These are phyloP conservation scores for Alternaria tenuissima DNA, from an alignment of 2,329 filamentous ascomycete species.

Conservation along the genomic window DNA sequence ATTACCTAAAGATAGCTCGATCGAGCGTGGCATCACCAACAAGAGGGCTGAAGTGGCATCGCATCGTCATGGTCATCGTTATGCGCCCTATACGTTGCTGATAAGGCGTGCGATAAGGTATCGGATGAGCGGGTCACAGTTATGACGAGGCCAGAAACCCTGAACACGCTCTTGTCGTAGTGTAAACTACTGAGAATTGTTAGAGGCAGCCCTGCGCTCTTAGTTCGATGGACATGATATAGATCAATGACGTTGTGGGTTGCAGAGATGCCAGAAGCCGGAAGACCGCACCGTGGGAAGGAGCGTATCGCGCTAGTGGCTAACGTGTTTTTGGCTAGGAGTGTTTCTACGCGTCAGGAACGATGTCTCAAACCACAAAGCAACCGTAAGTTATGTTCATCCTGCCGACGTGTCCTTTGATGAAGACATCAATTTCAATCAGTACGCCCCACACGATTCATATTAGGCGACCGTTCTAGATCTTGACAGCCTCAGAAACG, in stretches of 20 bases:
- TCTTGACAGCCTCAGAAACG: background rate
- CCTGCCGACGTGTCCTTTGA: background rate
- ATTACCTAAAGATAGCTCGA: background rate
- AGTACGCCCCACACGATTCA: background rate
- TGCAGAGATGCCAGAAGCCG: background rate
- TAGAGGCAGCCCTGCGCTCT: background rate
- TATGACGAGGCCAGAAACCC: rapidly evolving
- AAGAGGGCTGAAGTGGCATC: background rate
- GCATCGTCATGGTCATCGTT: background rate
- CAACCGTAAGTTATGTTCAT: background rate
- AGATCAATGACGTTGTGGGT: background rate
- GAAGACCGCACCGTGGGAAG: background rate
- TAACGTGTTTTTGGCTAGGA: background rate
- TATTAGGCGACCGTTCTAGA: background rate
- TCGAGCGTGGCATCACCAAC: background rate
- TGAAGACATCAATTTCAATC: background rate
- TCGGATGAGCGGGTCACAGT: background rate
- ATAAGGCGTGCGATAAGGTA: background rate
- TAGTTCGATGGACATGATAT: background rate
- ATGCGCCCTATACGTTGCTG: background rate
- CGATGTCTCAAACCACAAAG: background rate
- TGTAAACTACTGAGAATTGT: background rate
- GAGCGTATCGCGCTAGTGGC: background rate
- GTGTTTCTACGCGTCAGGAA: background rate
- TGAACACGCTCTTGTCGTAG: background rate